A percentile compares a stretch with the other conserved stretches of the same genome.
Evolutionary conservation across 805 yeast species (phyloP).

Genomic region (Candida krabiensis): DNA sequence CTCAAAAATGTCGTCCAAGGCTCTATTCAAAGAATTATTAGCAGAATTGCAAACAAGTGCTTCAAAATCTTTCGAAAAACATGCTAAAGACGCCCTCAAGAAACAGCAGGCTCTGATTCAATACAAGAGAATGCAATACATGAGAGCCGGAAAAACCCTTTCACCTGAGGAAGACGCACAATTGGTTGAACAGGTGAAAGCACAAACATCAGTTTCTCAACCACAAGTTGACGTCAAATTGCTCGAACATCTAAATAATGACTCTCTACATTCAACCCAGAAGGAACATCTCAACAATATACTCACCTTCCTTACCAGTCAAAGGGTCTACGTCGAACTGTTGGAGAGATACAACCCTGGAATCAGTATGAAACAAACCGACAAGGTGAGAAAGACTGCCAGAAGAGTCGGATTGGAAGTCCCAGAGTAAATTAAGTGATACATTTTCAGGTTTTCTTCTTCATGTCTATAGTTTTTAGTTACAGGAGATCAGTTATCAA

Average conservation of each 20-base stretch:
- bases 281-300: slow-evolving; percentile 55
- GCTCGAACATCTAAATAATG: slow-evolving; percentile 29
- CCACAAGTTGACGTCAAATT: slow-evolving; percentile 29
- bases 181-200: slow-evolving; percentile 37
- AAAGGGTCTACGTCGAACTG: slow-evolving; percentile 73
- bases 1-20: slow-evolving; percentile 28
- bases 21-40: slow-evolving; percentile 31
- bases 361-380: slow-evolving; percentile 70
- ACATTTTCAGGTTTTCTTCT: neutral
- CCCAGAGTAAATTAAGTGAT: slow-evolving; percentile 41
- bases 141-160: slow-evolving; percentile 37
- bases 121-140: slow-evolving; percentile 48
- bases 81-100: slow-evolving; percentile 40
- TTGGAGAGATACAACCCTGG: slow-evolving; percentile 89
- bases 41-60: slow-evolving; percentile 42
- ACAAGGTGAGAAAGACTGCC: slow-evolving; percentile 78
- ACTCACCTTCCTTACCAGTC: slow-evolving; percentile 62
- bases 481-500: too few species aligned
- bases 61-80: slow-evolving; percentile 36
- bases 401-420: slow-evolving; percentile 81
- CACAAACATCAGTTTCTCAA: slow-evolving; percentile 25
- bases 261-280: slow-evolving; percentile 22
- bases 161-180: slow-evolving; percentile 33
- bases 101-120: slow-evolving; percentile 46
- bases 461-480: too few species aligned